These are phyloP conservation scores for Termitomyces sp. DNA, from an alignment of 768 basidiomycete species.

Conservation along the genomic window DNA sequence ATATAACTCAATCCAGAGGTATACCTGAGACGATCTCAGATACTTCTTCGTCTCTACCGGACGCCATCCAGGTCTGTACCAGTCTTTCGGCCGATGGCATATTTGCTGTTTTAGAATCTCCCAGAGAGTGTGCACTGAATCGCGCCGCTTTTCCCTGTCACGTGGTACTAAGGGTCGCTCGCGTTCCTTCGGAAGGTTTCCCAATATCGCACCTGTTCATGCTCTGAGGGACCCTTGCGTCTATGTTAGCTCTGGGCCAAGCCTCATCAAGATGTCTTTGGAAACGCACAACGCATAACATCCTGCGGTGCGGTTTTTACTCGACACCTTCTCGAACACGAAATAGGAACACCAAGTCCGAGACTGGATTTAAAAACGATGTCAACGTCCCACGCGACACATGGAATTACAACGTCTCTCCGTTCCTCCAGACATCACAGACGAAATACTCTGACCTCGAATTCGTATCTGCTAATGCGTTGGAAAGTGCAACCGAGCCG, in stretches of 20 bases:
- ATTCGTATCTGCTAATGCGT: constrained; percentile 63
- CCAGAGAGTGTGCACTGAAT: not conserved
- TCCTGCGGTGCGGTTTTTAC: constrained; percentile 18
- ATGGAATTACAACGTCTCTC: constrained; percentile 74
- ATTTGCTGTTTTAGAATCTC: not conserved
- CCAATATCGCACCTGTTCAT: constrained; percentile 5
- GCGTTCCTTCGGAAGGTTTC: not conserved
- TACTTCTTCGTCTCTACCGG: constrained; percentile 55
- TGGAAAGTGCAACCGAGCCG: constrained; percentile 51
- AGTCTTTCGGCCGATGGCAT: constrained; percentile 41
- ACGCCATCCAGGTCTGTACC: constrained; percentile 69
- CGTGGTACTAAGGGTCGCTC: constrained; percentile 1
- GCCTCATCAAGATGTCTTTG: constrained; percentile 26
- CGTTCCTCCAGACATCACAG: constrained; percentile 48
- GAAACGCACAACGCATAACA: constrained; percentile 16
- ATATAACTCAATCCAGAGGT: constrained; percentile 16
- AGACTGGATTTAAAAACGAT: constrained; percentile 10
- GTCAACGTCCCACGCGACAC: constrained; percentile 40
- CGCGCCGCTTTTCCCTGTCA: constrained; percentile 3
- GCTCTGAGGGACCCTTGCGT: constrained; percentile 18
- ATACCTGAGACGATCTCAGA: constrained; percentile 54
- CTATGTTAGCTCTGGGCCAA: constrained; percentile 30
- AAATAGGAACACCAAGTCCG: constrained; percentile 7
- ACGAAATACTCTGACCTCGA: constrained; percentile 36
- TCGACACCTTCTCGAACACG: constrained; percentile 11